Base-by-base conservation (phyloP, 345 rosid genomes). In the Boechera stricta region DNA sequence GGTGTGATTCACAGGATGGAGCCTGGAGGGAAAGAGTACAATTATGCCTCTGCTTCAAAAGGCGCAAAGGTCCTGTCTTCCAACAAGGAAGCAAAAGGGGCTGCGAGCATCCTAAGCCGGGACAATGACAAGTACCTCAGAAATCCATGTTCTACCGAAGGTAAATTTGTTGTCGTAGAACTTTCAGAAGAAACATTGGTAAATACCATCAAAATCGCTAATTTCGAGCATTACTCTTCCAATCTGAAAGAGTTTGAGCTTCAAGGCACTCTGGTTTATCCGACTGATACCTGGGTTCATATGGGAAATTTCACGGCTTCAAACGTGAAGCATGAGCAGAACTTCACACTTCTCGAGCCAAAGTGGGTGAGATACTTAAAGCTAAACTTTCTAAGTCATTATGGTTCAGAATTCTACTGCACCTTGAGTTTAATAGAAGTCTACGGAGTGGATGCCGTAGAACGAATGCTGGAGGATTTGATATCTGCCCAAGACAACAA, bases 161-260 rank as follows among this genome's bases (percentile, higher is more conserved):
- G 78, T 75, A 95, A 95, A 82, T 95, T 79, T 72, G 94, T 91
- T 58, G 76, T 92, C 48, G 77, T 92, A 10, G 97, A 95, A 81
- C 98, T 95, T 65, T 91, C 98, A 12, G 99, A 95, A 80, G 99
- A 95, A 84, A 95, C 94, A 2, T 80, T 95, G 81, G 98, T 91
- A 28, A 89, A 85, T 51, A 88, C 97, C 13, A 85, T 93, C 39
- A 86, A 80, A 83, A 84, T 96, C 24, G 99, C 96, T 10, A 93
- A 93, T 69, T 90, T 96, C 35, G 98, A 96, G 86, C 99, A 96
- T 65, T 83, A 96, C 73, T 93, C 99, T 54, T 91, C 98, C 39
- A 93, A 91, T 77, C 70, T 91, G 28, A 96, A 88, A 78, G 89
- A 88, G 66, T 91, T 93, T 84, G 96, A 88, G 83, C 81, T 95